Evolutionary conservation across 1,139 yeast genomes (phyloP).

Genomic region (Ashbya aceris): DNA sequence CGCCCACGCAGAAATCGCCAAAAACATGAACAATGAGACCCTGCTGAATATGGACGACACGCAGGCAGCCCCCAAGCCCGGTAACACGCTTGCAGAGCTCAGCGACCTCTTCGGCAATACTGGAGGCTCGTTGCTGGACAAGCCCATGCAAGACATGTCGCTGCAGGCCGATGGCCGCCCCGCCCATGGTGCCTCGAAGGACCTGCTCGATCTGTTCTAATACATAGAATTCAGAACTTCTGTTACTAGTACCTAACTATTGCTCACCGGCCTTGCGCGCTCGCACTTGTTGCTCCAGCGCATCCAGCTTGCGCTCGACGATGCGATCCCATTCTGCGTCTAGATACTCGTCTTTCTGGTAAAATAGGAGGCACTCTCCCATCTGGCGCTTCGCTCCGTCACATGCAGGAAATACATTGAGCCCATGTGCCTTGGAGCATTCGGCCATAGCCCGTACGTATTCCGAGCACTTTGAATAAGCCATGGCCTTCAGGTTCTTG

Average conservation of each 20-base stretch:
- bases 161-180: slow-evolving; percentile 4
- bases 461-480: slow-evolving; percentile 65
- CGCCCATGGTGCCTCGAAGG: slow-evolving; percentile 32
- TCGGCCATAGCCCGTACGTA: slow-evolving; percentile 46
- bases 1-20: slow-evolving; percentile 70
- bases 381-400: slow-evolving; percentile 51
- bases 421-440: slow-evolving; percentile 46
- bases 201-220: slow-evolving; percentile 51
- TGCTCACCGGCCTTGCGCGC: slow-evolving; percentile 8
- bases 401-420: slow-evolving; percentile 50
- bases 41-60: slow-evolving; percentile 66
- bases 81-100: slow-evolving; percentile 50
- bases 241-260: background rate
- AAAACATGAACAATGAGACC: slow-evolving; percentile 63
- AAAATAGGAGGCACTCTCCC: slow-evolving; percentile 61
- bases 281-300: slow-evolving; percentile 16
- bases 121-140: slow-evolving; percentile 10
- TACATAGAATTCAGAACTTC: background rate
- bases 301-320: slow-evolving; percentile 46
- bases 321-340: slow-evolving; percentile 63
- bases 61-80: slow-evolving; percentile 10
- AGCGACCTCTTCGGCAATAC: slow-evolving; percentile 48
- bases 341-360: slow-evolving; percentile 53
- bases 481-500: slow-evolving; percentile 64
- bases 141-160: slow-evolving; percentile 7